These are phyloP conservation scores for Fusarium temperatum DNA, from an alignment of 2,329 filamentous ascomycete species.

Conservation along the genomic window DNA sequence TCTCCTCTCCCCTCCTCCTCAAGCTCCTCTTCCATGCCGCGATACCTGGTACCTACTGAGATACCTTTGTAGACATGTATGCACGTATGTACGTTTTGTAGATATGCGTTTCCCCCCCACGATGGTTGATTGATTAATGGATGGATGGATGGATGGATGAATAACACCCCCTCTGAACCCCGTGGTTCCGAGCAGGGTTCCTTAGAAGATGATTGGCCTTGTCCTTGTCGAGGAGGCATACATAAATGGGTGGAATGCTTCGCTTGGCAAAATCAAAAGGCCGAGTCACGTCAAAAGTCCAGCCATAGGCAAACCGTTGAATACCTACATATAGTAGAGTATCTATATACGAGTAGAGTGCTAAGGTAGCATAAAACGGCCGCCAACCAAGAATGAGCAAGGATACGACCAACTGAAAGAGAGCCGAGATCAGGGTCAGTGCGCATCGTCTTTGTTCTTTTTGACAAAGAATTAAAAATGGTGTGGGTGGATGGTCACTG, in stretches of 20 bases:
- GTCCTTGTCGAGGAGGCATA: not conserved
- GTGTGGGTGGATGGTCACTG: conserved; percentile 12
- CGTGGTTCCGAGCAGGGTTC: conserved; percentile 16
- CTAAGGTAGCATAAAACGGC: conserved; percentile 5
- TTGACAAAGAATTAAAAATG: not conserved
- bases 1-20: not conserved
- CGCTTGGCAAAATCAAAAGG: conserved; percentile 3
- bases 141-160: conserved; percentile 1
- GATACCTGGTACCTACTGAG: not conserved
- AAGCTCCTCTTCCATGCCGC: not conserved
- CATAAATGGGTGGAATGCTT: conserved; percentile 21
- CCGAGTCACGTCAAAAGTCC: not conserved
- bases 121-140: not conserved
- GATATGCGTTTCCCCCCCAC: not conserved
- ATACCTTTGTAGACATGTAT: not conserved
- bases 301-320: conserved; percentile 9
- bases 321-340: not conserved
- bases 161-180: conserved; percentile 7
- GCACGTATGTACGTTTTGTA: not conserved
- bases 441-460: not conserved
- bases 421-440: not conserved
- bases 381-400: not conserved
- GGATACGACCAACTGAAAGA: not conserved
- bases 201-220: conserved; percentile 14
- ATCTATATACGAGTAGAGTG: not conserved